Conservation (phyloP, 1,284 basidiomycete species). For the Mycosarcoma maydis region DNA sequence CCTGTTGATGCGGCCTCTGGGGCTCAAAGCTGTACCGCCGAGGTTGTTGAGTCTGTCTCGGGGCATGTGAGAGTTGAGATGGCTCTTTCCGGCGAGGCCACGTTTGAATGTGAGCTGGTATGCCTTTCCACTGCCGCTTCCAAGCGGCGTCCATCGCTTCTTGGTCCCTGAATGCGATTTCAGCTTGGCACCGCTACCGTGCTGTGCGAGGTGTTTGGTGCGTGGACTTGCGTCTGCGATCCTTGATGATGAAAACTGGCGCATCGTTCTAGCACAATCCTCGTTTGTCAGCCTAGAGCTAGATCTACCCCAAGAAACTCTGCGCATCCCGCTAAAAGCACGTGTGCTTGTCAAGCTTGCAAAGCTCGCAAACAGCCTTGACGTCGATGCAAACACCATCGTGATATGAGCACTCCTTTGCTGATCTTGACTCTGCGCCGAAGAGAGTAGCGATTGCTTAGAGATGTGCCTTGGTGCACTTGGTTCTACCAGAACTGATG, state of each 20-base stretch:
- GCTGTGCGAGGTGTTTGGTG: slow-evolving; percentile 43
- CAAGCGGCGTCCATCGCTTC: slow-evolving; percentile 55
- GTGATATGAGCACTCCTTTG: too few species aligned
- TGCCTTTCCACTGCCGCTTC: slow-evolving; percentile 46
- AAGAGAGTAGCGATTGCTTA: too few species aligned
- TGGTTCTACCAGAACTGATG: too few species aligned
- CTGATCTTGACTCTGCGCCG: too few species aligned
- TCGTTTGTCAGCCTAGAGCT: neutral
- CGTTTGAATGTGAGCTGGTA: slow-evolving; percentile 53
- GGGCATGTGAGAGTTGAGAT: slow-evolving; percentile 60
- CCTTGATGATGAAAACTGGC: slow-evolving; percentile 16
- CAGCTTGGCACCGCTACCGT: slow-evolving; percentile 45
- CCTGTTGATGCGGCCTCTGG: slow-evolving; percentile 43
- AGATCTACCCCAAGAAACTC: slow-evolving; percentile 1
- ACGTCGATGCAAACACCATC: slow-evolving; percentile 26
- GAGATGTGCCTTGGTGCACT: too few species aligned
- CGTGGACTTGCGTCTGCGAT: slow-evolving; percentile 23
- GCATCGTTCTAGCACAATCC: neutral
- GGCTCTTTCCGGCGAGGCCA: slow-evolving; percentile 49
- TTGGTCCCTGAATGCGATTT: slow-evolving; percentile 59
- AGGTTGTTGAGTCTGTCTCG: slow-evolving; percentile 50
- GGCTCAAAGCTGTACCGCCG: slow-evolving; percentile 44
- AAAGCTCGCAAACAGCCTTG: slow-evolving; percentile 22
- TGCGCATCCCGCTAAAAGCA: slow-evolving; percentile 13
- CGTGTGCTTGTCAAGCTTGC: too few species aligned